Evolutionary conservation across 1,284 basidiomycete species (phyloP), one percentile per base, ranked within the genome.

Genomic region (Puccinia triticina): DNA sequence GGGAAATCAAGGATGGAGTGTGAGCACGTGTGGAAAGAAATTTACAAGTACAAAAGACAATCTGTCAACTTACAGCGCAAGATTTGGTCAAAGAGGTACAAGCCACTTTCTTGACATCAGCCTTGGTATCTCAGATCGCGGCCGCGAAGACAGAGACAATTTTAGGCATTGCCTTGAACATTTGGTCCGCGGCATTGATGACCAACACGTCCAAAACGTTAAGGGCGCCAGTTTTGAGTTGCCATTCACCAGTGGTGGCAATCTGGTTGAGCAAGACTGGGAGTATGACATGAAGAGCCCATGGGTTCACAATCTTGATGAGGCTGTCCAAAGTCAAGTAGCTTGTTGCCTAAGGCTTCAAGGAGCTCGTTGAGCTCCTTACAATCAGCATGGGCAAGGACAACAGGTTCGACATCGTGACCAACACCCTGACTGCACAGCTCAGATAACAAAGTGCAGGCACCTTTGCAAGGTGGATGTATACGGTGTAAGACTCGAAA

Each of bases 41-140:
- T 8, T 5, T 4, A 8, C 43, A 14, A 48, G 48, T 29, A 93
- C 98, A 98, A 86, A n/a, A n/a, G 95, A 87, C 84, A 48, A 82
- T 83, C 79, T 85, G 86, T 10, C 53, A 11, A 46, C 73, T 59
- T 43, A 98, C 90, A 86, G 93, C 93, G 87, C 93, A 94, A 85
- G 94, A 92, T 90, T 95, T 96, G 87, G 93, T 94, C 86, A 99
- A 92, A 84, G 95, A 93, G 87, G 93, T 92, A 87, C 95, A 95
- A 84, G 96, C 95, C 80, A 95, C 94, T 91, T 98, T 99, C 92
- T 98, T 98, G 88, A 99, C 97, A 85, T 98, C 96, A 84, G 94
- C 91, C 91, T 99, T 99, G 89, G 97, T 99, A 89, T 99, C 97
- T 96, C 96, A 98, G 87, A 99, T 98, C 84, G 93, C 95, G 87